Evolutionary conservation across 2,329 filamentous ascomycete genomes (phyloP), one percentile per base, ranked within the genome.

Genomic region (Microdochium paspali): DNA sequence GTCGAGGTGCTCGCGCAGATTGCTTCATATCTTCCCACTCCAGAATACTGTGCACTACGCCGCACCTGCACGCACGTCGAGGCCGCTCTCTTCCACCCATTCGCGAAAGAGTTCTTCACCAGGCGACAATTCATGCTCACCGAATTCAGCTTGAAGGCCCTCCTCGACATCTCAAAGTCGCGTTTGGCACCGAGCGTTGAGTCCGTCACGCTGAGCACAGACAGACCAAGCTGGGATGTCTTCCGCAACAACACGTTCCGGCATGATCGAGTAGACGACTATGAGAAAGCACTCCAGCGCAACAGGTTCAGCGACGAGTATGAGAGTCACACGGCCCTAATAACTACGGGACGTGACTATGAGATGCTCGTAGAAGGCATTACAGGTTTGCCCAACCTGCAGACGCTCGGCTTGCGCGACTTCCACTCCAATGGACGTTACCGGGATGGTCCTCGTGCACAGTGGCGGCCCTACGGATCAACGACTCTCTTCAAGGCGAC

Each of bases 121-220:
- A 80, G 79, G 59, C 78, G 76, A 55, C 80, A 85, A 56, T 86
- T 85, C 62, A 81, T 83, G 75, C 57, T 84, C 47, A 74, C 73
- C 2, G 66, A 76, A 28, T 62, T 69, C 53, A 84, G 80, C 50
- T 59, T 77, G 5, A 60, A 68, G 43, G 62, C 66, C 1, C 59
- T 74, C 23, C 51, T 74, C 60, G 66, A 74, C 56, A 77, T 80
- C 30, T 71, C 76, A n/a, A 56, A 56, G 3, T 69, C 66, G 18
- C 65, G 67, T 0, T 52, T 79, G 15, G 63, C 64, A 0, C 50
- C 55, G 0, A 58, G 62, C 30, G 54, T 80, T 13, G 63, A 58
- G 6, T 64, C 71, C 50, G 68, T 80, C 53, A 71, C 79, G 54
- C 72, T 81, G 44, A 68, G 69, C 5, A 61, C 73, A 2, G 67